Conservation (phyloP, 2,329 filamentous ascomycete species). For the Pseudocercospora musae region DNA sequence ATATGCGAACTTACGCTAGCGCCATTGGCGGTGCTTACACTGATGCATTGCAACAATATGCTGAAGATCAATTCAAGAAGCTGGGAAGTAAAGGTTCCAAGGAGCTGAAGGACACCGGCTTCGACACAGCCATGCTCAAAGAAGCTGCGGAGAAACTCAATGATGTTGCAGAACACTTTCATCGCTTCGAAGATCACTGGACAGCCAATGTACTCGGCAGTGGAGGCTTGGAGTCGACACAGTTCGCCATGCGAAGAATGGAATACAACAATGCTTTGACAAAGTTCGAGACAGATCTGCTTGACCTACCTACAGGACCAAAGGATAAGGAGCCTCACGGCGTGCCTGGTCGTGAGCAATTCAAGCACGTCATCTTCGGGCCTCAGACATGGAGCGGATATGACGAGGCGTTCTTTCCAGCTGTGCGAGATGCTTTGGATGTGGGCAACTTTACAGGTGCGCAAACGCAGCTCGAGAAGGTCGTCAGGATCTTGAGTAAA, state of each 20-base stretch:
- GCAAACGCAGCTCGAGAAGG: conserved; percentile 66
- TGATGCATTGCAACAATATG: conserved; percentile 62
- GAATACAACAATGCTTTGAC: conserved; percentile 77
- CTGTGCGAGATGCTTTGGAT: conserved; percentile 77
- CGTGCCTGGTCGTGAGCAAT: conserved; percentile 82
- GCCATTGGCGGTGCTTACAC: conserved; percentile 61
- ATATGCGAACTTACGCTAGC: conserved; percentile 69
- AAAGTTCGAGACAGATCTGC: conserved; percentile 74
- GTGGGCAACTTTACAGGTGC: conserved; percentile 67
- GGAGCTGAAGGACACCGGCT: conserved; percentile 40
- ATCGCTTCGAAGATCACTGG: conserved; percentile 75
- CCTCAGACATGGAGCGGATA: conserved; percentile 73
- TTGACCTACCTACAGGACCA: conserved; percentile 61
- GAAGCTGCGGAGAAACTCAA: conserved; percentile 62
- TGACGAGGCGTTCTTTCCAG: conserved; percentile 70
- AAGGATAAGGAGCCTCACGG: conserved; percentile 23
- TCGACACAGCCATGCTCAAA: conserved; percentile 59
- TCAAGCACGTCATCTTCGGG: conserved; percentile 88
- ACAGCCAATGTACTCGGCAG: conserved; percentile 63
- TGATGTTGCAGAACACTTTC: conserved; percentile 61
- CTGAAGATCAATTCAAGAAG: conserved; percentile 32
- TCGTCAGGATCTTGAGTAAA: conserved; percentile 62
- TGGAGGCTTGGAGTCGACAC: conserved; percentile 72
- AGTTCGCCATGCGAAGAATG: conserved; percentile 64
- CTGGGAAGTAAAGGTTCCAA: conserved; percentile 6